Evolutionary conservation across 805 yeast genomes (phyloP).

Genomic region (Osmozyma mogii): DNA sequence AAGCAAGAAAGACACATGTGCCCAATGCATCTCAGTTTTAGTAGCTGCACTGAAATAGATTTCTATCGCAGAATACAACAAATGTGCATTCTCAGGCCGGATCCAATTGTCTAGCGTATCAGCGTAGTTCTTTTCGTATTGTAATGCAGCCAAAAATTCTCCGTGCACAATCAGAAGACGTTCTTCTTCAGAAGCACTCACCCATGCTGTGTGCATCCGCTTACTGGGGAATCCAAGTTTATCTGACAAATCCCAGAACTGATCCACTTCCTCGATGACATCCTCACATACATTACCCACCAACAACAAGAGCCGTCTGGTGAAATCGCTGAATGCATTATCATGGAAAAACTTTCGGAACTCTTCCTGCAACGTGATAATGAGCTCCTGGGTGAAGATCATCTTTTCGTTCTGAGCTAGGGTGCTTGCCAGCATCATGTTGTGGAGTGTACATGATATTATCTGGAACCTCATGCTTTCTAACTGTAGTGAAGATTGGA

Average conservation of each 20-base stretch:
- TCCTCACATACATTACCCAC: constrained; percentile 13
- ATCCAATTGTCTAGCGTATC: constrained; percentile 18
- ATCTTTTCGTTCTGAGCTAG: constrained; percentile 2
- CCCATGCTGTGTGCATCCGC: constrained; percentile 19
- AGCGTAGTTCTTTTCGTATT: constrained; percentile 12
- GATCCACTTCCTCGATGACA: constrained; percentile 8
- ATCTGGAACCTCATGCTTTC: constrained; percentile 14
- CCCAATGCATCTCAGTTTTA: constrained; percentile 23
- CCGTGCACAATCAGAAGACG: constrained; percentile 19
- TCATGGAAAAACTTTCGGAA: constrained; percentile 18
- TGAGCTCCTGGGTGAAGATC: constrained; percentile 14
- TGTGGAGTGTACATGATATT: constrained; percentile 13
- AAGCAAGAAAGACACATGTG: constrained; percentile 17
- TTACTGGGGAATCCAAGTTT: constrained; percentile 22
- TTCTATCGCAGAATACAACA: constrained; percentile 22
- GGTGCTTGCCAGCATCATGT: constrained; percentile 11
- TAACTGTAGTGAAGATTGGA: constrained; percentile 12
- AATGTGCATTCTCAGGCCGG: constrained; percentile 10
- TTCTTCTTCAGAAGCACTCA: constrained; percentile 13
- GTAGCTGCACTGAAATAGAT: constrained; percentile 20
- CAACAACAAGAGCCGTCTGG: constrained; percentile 18
- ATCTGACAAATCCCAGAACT: constrained; percentile 13
- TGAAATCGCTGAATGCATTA: constrained; percentile 21
- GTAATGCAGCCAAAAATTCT: constrained; percentile 17
- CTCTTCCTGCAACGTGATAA: constrained; percentile 19